Evolutionary conservation across 106 monocot genomes (phyloP).

Genomic region (Dactylorhiza incarnata): DNA sequence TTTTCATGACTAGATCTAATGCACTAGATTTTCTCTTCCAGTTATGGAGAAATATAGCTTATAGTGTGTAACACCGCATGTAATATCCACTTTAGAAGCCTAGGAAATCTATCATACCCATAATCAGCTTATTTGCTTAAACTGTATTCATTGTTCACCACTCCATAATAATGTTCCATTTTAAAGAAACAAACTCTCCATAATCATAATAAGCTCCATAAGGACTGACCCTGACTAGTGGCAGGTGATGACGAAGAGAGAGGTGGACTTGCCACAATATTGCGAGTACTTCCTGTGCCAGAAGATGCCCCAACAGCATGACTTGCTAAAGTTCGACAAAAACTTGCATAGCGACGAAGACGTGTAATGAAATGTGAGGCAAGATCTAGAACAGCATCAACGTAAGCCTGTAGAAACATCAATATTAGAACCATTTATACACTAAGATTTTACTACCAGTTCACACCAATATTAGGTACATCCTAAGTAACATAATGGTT

Average conservation of each 20-base stretch:
- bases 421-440: not conserved
- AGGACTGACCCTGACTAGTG: slow-evolving; percentile 62
- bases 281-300: slow-evolving; percentile 53
- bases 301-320: slow-evolving; percentile 97
- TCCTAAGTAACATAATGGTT: not conserved
- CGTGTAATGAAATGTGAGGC: slow-evolving; percentile 99
- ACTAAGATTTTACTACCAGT: not conserved
- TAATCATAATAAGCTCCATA: not conserved
- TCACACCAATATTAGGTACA: not conserved
- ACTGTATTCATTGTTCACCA: not conserved
- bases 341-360: slow-evolving; percentile 92
- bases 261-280: slow-evolving; percentile 70
- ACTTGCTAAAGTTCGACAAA: slow-evolving; percentile 96
- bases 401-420: slow-evolving; percentile 61
- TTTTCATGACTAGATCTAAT: not conserved
- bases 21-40: not conserved
- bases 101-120: not conserved
- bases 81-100: not conserved
- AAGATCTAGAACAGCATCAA: slow-evolving; percentile 96
- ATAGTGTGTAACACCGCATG: not conserved
- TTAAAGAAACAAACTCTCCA: not conserved
- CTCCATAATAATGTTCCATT: not conserved
- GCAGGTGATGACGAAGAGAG: slow-evolving; percentile 68
- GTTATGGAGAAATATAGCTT: not conserved
- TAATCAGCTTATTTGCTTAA: not conserved